These are phyloP conservation scores for Neofusicoccum laricinum DNA, from an alignment of 2,329 filamentous ascomycete species.

Conservation along the genomic window DNA sequence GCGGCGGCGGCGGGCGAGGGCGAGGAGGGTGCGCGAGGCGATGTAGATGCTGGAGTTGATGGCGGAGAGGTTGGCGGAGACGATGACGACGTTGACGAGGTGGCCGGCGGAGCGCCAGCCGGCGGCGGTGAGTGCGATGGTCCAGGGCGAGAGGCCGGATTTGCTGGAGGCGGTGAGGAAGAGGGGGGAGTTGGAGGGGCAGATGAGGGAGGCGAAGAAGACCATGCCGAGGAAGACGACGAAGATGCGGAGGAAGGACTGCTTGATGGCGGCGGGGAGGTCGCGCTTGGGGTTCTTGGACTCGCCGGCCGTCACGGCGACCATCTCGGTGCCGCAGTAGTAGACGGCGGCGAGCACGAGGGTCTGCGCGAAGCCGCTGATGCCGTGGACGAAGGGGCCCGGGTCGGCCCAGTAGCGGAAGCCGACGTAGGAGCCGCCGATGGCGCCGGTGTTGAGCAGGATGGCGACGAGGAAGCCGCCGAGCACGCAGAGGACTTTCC, in stretches of 20 bases:
- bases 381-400: slow-evolving; percentile 40
- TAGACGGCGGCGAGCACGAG: slow-evolving; percentile 44
- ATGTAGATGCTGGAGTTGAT: slow-evolving; percentile 78
- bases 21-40: slow-evolving; percentile 69
- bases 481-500: slow-evolving; percentile 31
- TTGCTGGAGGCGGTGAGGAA: slow-evolving; percentile 45
- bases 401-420: slow-evolving; percentile 40
- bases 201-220: slow-evolving; percentile 59
- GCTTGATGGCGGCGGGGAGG: slow-evolving; percentile 53
- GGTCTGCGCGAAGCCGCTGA: slow-evolving; percentile 40
- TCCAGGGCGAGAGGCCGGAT: slow-evolving; percentile 34
- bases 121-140: slow-evolving; percentile 69
- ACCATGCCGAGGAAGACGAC: slow-evolving; percentile 55
- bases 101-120: slow-evolving; percentile 65
- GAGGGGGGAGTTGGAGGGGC: slow-evolving; percentile 51
- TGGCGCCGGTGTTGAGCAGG: slow-evolving; percentile 22
- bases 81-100: slow-evolving; percentile 73
- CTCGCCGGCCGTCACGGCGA: slow-evolving; percentile 36
- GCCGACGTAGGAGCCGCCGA: slow-evolving; percentile 34
- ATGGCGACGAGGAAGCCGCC: slow-evolving; percentile 41
- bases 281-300: slow-evolving; percentile 35
- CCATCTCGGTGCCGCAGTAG: slow-evolving; percentile 34
- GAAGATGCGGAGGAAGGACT: slow-evolving; percentile 55
- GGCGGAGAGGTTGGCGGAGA: slow-evolving; percentile 49
- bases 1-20: slow-evolving; percentile 71